These are phyloP conservation scores for Schwanniomyces pseudopolymorphus DNA, from an alignment of 805 yeast species.

Conservation along the genomic window DNA sequence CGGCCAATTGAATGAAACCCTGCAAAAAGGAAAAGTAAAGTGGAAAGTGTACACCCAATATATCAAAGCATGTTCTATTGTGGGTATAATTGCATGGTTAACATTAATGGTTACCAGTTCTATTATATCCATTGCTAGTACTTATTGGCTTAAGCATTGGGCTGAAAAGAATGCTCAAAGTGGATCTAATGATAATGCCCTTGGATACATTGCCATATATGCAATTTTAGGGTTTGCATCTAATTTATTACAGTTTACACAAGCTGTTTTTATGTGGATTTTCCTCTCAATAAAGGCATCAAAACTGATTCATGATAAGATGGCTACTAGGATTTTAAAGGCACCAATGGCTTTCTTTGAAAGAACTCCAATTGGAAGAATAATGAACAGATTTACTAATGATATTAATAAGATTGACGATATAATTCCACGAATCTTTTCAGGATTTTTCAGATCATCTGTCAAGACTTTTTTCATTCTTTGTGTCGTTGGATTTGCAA, in stretches of 20 bases:
- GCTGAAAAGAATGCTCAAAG: conserved; percentile 27
- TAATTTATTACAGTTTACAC: conserved; percentile 23
- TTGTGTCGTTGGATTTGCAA: conserved; percentile 26
- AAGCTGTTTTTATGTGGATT: conserved; percentile 31
- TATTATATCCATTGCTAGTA: conserved; percentile 19
- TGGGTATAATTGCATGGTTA: conserved; percentile 32
- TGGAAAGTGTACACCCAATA: conserved; percentile 53
- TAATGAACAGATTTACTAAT: conserved; percentile 39
- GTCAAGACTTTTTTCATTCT: not conserved
- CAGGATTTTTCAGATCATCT: conserved; percentile 21
- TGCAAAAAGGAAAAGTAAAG: conserved; percentile 59
- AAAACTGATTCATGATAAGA: conserved; percentile 33
- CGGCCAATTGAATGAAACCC: conserved; percentile 30
- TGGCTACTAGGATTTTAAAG: conserved; percentile 34
- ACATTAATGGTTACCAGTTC: conserved; percentile 33
- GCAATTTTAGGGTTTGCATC: conserved; percentile 27
- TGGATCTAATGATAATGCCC: conserved; percentile 23
- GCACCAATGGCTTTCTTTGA: conserved; percentile 44
- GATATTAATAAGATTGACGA: conserved; percentile 34
- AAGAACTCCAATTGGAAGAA: conserved; percentile 41
- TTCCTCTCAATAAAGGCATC: conserved; percentile 29
- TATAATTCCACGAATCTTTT: conserved; percentile 31
- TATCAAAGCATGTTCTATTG: conserved; percentile 55
- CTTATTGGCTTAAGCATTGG: conserved; percentile 34
- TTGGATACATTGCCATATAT: conserved; percentile 24